Percentiles rank a stretch among this genome's conserved stretches.
phyloP scores from a whole-genome alignment of 129 eudicot genomes.

The Ambrosia artemisiifolia region DNA sequence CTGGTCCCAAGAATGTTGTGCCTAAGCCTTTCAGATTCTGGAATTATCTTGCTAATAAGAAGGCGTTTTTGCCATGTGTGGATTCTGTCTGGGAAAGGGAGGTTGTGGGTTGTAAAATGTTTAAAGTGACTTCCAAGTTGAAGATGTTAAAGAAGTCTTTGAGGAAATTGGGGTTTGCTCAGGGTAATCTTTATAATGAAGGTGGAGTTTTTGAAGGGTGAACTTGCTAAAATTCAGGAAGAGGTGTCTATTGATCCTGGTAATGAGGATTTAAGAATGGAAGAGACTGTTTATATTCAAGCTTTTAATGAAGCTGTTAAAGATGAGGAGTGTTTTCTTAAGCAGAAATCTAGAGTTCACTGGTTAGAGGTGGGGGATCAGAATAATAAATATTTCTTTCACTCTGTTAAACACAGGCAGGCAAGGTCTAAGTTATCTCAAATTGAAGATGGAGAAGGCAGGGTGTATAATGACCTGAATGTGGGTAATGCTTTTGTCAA shows the following conservation, averaged over 20 bases:
- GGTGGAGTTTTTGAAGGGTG: not conserved
- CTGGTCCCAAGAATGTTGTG: not conserved
- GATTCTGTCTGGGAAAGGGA: accelerated
- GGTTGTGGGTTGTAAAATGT: not conserved
- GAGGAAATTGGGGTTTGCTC: not conserved
- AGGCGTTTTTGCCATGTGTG: too few species aligned
- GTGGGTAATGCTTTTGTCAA: not conserved
- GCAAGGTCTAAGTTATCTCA: accelerated
- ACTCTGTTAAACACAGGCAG: not conserved
- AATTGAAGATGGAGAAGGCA: not conserved
- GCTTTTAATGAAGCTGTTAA: accelerated
- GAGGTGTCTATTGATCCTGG: not conserved
- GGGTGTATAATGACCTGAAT: not conserved
- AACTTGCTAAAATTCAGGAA: not conserved
- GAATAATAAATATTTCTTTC: not conserved
- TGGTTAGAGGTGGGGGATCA: not conserved
- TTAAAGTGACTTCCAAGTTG: not conserved
- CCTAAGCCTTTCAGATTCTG: not conserved
- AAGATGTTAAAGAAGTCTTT: not conserved
- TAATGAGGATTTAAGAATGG: not conserved
- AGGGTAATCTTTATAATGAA: not conserved
- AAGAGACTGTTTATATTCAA: accelerated
- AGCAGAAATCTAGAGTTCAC: not conserved
- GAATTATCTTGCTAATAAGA: not conserved
- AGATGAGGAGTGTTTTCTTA: not conserved